Evolutionary conservation across 1,284 basidiomycete genomes (phyloP), one percentile per base, ranked within the genome.

Genomic region (Ustilago trichophora): DNA sequence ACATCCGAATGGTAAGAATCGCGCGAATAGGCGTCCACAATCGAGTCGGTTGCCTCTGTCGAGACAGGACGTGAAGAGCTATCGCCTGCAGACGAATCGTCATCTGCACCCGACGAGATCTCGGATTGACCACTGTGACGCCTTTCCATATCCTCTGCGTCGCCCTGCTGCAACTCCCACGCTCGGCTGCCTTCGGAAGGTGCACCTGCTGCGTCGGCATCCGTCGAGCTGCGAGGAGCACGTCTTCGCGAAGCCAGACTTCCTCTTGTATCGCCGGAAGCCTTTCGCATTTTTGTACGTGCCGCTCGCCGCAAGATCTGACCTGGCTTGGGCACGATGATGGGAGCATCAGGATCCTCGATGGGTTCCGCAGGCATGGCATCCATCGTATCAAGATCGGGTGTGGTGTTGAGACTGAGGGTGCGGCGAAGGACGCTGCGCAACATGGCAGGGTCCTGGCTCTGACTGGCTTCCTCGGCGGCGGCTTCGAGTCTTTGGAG

Each of bases 211-310:
- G 55, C 16, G 13, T 64, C 59, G 2, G 41, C 34, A 38, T 71
- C 68, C 1, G 33, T 33, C 1, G 53, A 47, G 9, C 21, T 46
- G 33, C 46, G 48, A 31, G 51, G 42, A 10, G 44, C 64, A 16
- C 57, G 56, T 43, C 68, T 40, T 16, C 65, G 53, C 9, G 65
- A 48, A 29, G 65, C 65, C 8, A 63, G 38, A 43, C 58, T 68
- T 15, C 54, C 59, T 21, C 58, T 26, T 1, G 88, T 89, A 79
- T 90, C 91, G 18, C 89, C 90, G 12, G 88, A 87, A n/a, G 89
- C 85, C 83, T 97, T 98, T 51, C 95, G 88, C 76, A 97, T 96
- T 85, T 93, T 94, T 3, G 95, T 98, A 18, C 94, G 88, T 8
- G 92, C 93, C 11, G 92, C 88, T 38, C 95, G 89, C 25, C 93